A percentile compares a stretch with the other conserved stretches of the same genome.
Conservation (phyloP, 345 rosid genomes). For the Populus euphratica region DNA sequence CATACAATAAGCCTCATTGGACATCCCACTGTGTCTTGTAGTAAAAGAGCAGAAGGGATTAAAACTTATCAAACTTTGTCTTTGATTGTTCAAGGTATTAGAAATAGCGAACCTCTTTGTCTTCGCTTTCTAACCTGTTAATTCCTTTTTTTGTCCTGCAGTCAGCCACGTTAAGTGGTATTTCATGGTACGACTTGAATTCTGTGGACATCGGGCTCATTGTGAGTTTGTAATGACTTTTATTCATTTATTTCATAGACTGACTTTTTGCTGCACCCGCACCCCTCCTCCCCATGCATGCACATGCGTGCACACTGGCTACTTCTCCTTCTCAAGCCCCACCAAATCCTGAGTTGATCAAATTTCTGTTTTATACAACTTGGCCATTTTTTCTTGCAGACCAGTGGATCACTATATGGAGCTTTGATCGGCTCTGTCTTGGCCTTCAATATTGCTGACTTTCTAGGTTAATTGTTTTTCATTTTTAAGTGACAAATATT, state of each 20-base stretch:
- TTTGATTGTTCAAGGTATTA: background rate
- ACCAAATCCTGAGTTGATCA: background rate
- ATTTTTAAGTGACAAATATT: slow-evolving; percentile 6
- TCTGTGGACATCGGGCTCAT: slow-evolving; percentile 79
- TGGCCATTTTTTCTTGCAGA: slow-evolving; percentile 47
- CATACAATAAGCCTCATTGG: background rate
- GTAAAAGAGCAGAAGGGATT: background rate
- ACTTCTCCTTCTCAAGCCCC: no score
- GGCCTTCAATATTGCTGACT: slow-evolving; percentile 80
- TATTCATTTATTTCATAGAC: slow-evolving; percentile 1
- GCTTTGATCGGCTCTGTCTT: slow-evolving; percentile 80
- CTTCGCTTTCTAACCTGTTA: background rate
- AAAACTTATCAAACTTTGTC: background rate
- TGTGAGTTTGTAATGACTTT: slow-evolving; percentile 49
- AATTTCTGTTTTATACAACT: background rate
- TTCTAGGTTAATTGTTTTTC: slow-evolving; percentile 50
- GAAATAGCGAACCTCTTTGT: background rate
- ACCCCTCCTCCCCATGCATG: no score
- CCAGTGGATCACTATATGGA: slow-evolving; percentile 89
- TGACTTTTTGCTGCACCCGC: background rate
- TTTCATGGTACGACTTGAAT: slow-evolving; percentile 78
- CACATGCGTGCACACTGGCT: no score
- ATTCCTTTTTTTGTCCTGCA: slow-evolving; percentile 33
- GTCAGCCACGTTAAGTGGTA: slow-evolving; percentile 76
- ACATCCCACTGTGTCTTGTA: background rate